Conservation (phyloP, 495 filamentous ascomycete genomes). For the Penicillium lagena region DNA sequence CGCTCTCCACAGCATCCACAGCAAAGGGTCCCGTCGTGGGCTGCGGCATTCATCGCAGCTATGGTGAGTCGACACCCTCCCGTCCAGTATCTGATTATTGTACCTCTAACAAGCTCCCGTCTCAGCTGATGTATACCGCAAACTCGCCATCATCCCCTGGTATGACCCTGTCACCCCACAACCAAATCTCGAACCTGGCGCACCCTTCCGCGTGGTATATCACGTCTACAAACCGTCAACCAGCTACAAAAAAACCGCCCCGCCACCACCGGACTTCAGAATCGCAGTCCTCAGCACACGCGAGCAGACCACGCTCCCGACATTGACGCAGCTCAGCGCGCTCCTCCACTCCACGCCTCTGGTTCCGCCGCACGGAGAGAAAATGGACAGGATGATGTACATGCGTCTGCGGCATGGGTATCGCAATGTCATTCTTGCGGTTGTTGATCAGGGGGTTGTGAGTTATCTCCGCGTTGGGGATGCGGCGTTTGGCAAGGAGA, state of each 20-base stretch:
- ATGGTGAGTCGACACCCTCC: conserved; percentile 35
- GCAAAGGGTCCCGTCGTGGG: conserved; percentile 62
- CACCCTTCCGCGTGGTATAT: conserved; percentile 65
- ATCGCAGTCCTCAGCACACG: conserved; percentile 75
- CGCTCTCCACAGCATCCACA: conserved; percentile 19
- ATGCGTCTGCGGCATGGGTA: conserved; percentile 76
- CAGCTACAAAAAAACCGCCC: conserved; percentile 67
- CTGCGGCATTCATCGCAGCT: conserved; percentile 73
- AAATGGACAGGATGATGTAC: conserved; percentile 49
- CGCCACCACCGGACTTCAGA: conserved; percentile 71
- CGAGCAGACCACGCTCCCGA: conserved; percentile 58
- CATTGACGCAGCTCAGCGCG: conserved; percentile 58
- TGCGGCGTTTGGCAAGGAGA: conserved; percentile 71
- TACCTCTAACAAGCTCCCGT: background rate
- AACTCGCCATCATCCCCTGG: conserved; percentile 66
- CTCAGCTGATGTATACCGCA: conserved; percentile 60
- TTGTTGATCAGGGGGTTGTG: conserved; percentile 84
- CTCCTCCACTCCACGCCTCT: conserved; percentile 65
- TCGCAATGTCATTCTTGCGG: conserved; percentile 75
- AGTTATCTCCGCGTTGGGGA: conserved; percentile 80
- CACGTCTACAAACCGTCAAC: conserved; percentile 74
- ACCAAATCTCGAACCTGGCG: conserved; percentile 12
- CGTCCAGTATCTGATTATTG: background rate
- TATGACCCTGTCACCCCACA: conserved; percentile 50
- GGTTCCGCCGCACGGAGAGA: conserved; percentile 49